Conservation (phyloP, 139 green algal genomes). For the Volvox africanus region DNA sequence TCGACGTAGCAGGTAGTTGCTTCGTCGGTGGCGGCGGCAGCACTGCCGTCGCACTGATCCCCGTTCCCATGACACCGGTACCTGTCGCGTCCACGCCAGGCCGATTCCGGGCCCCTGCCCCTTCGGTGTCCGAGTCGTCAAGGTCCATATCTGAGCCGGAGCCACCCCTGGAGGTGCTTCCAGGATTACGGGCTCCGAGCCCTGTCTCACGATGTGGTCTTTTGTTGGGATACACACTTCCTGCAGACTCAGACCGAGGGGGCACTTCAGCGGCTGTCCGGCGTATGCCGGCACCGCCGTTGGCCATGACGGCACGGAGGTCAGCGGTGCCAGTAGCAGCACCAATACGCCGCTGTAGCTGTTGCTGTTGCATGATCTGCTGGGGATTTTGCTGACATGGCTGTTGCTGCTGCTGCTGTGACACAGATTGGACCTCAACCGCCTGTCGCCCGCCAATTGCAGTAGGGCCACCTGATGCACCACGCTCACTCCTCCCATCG, state of each 20-base stretch:
- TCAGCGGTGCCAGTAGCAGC: background rate
- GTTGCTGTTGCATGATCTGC: background rate
- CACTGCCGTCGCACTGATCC: background rate
- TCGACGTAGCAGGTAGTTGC: background rate
- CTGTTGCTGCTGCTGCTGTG: background rate
- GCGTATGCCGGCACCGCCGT: background rate
- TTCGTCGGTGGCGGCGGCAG: background rate
- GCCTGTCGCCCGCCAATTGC: background rate
- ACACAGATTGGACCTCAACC: background rate
- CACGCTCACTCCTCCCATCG: background rate
- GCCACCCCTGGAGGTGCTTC: background rate
- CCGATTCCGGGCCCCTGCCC: background rate
- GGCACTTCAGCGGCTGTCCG: background rate
- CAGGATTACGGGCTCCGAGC: background rate
- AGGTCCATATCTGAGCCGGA: slow-evolving; percentile 43
- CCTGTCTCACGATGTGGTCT: background rate
- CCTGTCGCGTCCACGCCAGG: background rate
- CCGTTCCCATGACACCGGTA: background rate
- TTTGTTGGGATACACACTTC: slow-evolving; percentile 14
- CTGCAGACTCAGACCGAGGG: slow-evolving; percentile 10
- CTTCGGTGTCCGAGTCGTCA: slow-evolving; percentile 27
- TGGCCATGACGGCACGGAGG: background rate
- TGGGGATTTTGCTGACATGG: background rate
- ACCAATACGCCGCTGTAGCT: background rate
- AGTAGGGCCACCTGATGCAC: background rate